Evolutionary conservation across 2,329 filamentous ascomycete genomes (phyloP).

Genomic region (Geosmithia putterillii): DNA sequence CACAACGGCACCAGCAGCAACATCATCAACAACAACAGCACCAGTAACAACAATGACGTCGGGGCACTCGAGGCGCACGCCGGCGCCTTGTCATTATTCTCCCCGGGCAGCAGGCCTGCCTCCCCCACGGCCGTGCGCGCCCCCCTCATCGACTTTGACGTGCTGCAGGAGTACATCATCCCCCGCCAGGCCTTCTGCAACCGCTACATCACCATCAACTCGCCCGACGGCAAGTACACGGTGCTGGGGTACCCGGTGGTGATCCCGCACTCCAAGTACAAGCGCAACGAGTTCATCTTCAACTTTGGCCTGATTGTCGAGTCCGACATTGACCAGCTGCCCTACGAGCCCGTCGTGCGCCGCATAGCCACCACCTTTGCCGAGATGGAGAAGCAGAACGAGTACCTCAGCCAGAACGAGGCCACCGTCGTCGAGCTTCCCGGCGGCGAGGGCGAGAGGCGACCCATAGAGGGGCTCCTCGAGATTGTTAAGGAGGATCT

Average conservation of each 20-base stretch:
- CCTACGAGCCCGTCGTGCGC: constrained; percentile 74
- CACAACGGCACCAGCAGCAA: no score
- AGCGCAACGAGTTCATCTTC: constrained; percentile 95
- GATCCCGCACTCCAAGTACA: constrained; percentile 70
- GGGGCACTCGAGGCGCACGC: not conserved
- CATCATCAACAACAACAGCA: not conserved
- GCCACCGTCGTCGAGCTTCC: constrained; percentile 21
- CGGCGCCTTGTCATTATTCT: no score
- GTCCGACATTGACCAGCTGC: constrained; percentile 52
- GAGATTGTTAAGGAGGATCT: constrained; percentile 75
- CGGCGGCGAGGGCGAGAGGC: constrained; percentile 28
- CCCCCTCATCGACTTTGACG: constrained; percentile 73
- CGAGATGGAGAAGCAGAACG: constrained; percentile 83
- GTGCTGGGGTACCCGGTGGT: constrained; percentile 85
- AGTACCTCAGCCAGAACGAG: constrained; percentile 59
- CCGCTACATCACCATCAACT: constrained; percentile 70
- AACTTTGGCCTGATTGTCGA: constrained; percentile 85
- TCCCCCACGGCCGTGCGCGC: constrained; percentile 15
- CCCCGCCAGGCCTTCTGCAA: constrained; percentile 93
- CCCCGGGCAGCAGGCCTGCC: no score
- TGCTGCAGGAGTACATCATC: constrained; percentile 85
- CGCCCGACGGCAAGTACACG: constrained; percentile 55
- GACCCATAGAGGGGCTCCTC: constrained; percentile 72
- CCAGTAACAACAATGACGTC: not conserved
- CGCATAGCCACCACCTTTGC: constrained; percentile 78